Evolutionary conservation across 2,329 filamentous ascomycete species (phyloP).

Genomic region (Diplodia seriata): DNA sequence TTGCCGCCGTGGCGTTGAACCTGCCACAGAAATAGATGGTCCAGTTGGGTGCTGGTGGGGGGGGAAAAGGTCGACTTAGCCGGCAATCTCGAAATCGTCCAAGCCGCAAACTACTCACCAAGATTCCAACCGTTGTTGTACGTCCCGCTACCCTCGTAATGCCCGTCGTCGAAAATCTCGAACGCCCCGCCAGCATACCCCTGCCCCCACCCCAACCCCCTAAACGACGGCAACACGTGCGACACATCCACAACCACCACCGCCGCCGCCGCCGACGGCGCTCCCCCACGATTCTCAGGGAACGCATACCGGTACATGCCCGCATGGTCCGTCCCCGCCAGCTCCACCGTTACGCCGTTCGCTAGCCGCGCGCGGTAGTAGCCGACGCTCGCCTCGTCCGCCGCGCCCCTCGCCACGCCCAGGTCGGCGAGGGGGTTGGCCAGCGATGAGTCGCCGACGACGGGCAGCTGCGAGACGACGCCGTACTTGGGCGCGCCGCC

Average conservation of each 20-base stretch:
- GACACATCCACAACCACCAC: conserved; percentile 69
- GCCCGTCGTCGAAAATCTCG: conserved; percentile 56
- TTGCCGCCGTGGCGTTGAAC: conserved; percentile 56
- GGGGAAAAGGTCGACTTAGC: neutral
- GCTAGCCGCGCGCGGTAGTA: conserved; percentile 65
- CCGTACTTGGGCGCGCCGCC: conserved; percentile 48
- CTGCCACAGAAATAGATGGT: conserved; percentile 69
- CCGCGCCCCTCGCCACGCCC: conserved; percentile 57
- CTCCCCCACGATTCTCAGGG: conserved; percentile 42
- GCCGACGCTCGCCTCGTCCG: conserved; percentile 65
- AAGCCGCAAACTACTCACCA: conserved; percentile 35
- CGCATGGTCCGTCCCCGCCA: conserved; percentile 64
- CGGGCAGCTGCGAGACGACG: conserved; percentile 47
- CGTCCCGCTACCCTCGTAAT: conserved; percentile 66
- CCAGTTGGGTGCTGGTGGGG: conserved; percentile 61
- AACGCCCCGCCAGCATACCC: conserved; percentile 68
- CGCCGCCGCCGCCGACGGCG: conserved; percentile 38
- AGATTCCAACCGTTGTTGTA: conserved; percentile 74
- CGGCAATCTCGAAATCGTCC: neutral
- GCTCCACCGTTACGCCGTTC: conserved; percentile 63
- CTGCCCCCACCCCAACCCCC: conserved; percentile 67
- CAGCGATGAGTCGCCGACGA: conserved; percentile 38
- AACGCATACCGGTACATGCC: conserved; percentile 68
- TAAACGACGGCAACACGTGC: conserved; percentile 66
- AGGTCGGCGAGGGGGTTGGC: conserved; percentile 63